Conservation (phyloP, 75 land plant genomes). For the Sequoiadendron giganteum region DNA sequence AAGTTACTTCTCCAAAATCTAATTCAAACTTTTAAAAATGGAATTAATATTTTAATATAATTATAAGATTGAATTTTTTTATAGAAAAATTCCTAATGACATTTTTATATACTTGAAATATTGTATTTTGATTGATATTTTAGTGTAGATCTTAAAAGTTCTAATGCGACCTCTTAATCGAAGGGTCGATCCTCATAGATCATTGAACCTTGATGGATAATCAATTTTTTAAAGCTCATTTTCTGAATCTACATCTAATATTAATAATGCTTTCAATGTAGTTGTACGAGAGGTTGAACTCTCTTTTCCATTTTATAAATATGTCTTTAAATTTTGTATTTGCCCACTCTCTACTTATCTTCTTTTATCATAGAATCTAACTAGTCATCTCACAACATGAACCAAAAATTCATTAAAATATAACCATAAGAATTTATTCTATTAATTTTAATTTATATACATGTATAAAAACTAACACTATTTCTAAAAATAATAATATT, state of each 20-base stretch:
- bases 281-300: background rate
- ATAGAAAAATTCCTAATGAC: no score
- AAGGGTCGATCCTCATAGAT: background rate
- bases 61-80: no score
- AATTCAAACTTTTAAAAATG: background rate
- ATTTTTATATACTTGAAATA: background rate
- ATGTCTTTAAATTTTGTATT: background rate
- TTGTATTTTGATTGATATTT: no score
- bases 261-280: background rate
- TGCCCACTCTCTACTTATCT: background rate
- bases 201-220: background rate
- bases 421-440: no score
- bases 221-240: background rate
- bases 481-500: no score
- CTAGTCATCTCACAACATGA: background rate
- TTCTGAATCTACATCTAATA: background rate
- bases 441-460: no score
- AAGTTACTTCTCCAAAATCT: background rate
- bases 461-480: no score
- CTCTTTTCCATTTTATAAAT: background rate
- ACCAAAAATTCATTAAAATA: no score
- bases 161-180: background rate
- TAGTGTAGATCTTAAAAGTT: background rate
- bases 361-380: background rate
- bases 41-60: no score